Evolutionary conservation across 2,329 filamentous ascomycete genomes (phyloP), one percentile per base, ranked within the genome.

Genomic region (Fusarium transvaalense): DNA sequence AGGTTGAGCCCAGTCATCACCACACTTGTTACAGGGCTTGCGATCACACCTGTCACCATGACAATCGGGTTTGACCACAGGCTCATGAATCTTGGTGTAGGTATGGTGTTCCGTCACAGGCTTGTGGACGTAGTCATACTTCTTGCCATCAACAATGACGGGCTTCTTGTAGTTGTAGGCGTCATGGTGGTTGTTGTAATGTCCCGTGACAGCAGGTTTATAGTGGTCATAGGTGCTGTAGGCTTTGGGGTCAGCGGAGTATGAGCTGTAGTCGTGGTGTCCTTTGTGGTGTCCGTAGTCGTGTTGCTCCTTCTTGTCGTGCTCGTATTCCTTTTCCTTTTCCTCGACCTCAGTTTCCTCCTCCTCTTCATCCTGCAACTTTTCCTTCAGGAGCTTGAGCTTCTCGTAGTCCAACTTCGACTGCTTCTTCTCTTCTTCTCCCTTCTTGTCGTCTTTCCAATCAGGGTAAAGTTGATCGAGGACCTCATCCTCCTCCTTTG

Each of bases 1-100:
- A 50, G 75, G 75, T 57, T 74, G 69, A 19, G 75, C 75, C 72
- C 72, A 76, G 45, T 73, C 48, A 10, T 63, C 64, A 31, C 70
- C 62, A 55, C 73, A 76, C 66, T 76, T 64, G 38, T 60, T 54
- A 68, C 73, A 76, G 34, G 68, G 60, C 67, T 76, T 75, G 43
- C 66, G 69, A 34, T 62, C 52, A 60, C 73, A 74, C 29, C 72
- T 59, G 10, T 61, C 52, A 35, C 72, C 67, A n/a, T 60, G 21
- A 43, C 72, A 74, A 21, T 59, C 41, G n/a, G 65, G 46, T 39
- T 68, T 63, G 48, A 68, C 58, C 61, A 60, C 60, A 43, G 67
- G 63, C 39, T 51, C 23, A 25, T 63, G 60, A 10, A 48, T 59
- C 37, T 27, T 60, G 46, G 64, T 53, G 31, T 57, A 50, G 10